phyloP scores from a whole-genome alignment of 768 basidiomycete species.

The Termitomyces sp. region DNA sequence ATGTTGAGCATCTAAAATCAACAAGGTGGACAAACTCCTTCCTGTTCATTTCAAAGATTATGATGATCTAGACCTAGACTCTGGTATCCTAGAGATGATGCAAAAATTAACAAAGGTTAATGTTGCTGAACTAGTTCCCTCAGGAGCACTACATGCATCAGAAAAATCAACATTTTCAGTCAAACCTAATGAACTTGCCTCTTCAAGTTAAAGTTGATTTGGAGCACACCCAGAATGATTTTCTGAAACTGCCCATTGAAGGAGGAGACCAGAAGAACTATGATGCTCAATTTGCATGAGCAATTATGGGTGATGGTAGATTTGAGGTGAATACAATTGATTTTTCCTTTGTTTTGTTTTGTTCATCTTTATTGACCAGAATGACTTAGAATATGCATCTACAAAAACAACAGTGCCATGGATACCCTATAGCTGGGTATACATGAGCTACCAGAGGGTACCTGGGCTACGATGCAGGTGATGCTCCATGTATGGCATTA shows the following conservation, averaged over 20 bases:
- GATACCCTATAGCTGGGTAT: too few species aligned
- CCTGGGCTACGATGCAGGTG: too few species aligned
- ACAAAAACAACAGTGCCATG: too few species aligned
- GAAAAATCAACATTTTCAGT: not conserved
- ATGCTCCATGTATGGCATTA: too few species aligned
- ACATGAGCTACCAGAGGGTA: too few species aligned
- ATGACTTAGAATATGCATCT: constrained; percentile 89
- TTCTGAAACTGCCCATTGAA: too few species aligned
- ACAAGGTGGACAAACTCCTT: too few species aligned
- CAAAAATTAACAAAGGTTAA: not conserved
- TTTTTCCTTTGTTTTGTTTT: not conserved
- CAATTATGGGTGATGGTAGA: constrained; percentile 84
- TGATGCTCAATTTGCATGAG: constrained; percentile 84
- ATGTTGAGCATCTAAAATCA: too few species aligned
- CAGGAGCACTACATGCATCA: not conserved
- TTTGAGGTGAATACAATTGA: constrained; percentile 57
- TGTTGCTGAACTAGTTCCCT: not conserved
- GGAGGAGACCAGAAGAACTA: constrained; percentile 91
- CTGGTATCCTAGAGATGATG: not conserved
- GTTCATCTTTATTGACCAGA: constrained; percentile 36
- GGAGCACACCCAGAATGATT: too few species aligned
- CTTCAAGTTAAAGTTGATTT: not conserved
- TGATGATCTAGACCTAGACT: not conserved
- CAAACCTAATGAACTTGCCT: not conserved
- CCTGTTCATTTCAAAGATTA: not conserved